phyloP scores from a whole-genome alignment of 768 basidiomycete species.

The Lactarius deliciosus region DNA sequence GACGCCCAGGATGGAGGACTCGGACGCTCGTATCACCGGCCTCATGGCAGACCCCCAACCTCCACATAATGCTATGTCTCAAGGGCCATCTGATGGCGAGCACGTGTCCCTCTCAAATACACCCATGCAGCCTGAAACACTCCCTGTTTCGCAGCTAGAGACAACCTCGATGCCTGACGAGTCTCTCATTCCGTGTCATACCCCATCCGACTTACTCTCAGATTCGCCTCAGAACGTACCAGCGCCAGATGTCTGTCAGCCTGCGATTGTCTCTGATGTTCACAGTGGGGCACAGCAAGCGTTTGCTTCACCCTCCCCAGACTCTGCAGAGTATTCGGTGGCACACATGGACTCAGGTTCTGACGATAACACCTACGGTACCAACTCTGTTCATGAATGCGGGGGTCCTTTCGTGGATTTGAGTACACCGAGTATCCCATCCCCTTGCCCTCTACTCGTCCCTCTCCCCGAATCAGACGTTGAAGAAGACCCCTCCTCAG shows the following conservation, averaged over 20 bases:
- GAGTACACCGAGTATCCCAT: too few relatives aligned
- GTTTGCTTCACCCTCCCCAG: background rate
- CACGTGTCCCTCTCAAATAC: background rate
- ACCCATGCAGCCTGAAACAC: background rate
- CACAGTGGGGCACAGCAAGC: background rate
- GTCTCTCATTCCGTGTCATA: background rate
- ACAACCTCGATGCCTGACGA: slow-evolving; percentile 3
- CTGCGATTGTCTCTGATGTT: background rate
- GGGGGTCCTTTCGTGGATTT: background rate
- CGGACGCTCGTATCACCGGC: background rate
- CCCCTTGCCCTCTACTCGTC: background rate
- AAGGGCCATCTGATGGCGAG: background rate
- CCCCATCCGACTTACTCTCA: background rate
- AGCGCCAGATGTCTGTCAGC: background rate
- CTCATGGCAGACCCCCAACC: slow-evolving; percentile 6
- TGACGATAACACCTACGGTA: background rate
- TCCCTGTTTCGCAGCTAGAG: background rate
- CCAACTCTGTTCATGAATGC: background rate
- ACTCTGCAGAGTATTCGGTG: background rate
- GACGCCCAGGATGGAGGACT: background rate
- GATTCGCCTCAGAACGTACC: background rate
- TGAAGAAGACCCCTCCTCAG: slow-evolving; percentile 9
- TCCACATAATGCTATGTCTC: background rate
- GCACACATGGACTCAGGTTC: background rate
- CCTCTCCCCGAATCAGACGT: slow-evolving; percentile 20